phyloP scores from a whole-genome alignment of 345 rosid genomes.

The Camelina hispida region DNA sequence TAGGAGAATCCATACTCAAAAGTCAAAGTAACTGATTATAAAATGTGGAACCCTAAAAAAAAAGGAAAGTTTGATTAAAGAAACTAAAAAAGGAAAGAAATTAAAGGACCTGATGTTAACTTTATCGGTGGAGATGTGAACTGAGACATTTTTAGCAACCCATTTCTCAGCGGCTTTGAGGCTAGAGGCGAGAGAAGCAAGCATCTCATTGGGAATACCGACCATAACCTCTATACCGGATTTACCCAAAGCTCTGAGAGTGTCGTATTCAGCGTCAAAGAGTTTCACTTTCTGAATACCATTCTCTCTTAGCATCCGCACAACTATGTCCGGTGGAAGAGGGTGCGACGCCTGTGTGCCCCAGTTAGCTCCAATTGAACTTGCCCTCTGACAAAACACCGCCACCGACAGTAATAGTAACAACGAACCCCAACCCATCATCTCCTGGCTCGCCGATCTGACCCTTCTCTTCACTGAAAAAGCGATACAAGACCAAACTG shows the following conservation, averaged over 20 bases:
- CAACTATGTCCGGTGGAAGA: conserved; percentile 76
- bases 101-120: conserved; percentile 78
- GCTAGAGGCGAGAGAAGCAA: conserved; percentile 62
- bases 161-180: conserved; percentile 88
- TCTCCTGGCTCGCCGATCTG: conserved; percentile 31
- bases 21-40: not conserved
- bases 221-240: conserved; percentile 94
- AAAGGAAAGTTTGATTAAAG: conserved; percentile 22
- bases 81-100: not conserved
- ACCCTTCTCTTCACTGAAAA: not conserved
- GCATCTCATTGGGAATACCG: conserved; percentile 97
- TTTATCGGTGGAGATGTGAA: conserved; percentile 56
- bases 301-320: conserved; percentile 70
- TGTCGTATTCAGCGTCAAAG: conserved; percentile 81
- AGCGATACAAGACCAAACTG: conserved; percentile 4
- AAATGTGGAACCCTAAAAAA: conserved; percentile 38
- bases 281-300: conserved; percentile 86
- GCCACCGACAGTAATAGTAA: conserved; percentile 42
- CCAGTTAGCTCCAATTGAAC: conserved; percentile 89
- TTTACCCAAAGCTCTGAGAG: conserved; percentile 69
- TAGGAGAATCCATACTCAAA: conserved; percentile 21
- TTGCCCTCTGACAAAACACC: conserved; percentile 44
- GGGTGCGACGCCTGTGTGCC: conserved; percentile 87
- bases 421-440: conserved; percentile 31
- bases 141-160: conserved; percentile 84